Conservation (phyloP, 2,329 filamentous ascomycete species). For the Apiospora malaysiana region DNA sequence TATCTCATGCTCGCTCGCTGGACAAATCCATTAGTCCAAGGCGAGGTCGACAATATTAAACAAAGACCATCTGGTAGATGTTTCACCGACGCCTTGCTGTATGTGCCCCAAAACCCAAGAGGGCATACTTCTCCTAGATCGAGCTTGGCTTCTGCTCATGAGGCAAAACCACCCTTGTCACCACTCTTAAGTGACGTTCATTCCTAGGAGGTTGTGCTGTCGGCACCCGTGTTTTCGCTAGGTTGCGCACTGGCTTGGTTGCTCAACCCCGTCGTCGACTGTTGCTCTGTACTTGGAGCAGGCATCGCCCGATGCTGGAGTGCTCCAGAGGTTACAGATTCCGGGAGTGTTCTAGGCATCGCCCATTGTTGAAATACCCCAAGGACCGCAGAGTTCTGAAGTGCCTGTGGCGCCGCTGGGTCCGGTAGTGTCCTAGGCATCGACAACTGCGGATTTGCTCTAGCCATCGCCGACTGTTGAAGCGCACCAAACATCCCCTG, state of each 20-base stretch:
- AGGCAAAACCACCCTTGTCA: not conserved
- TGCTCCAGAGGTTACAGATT: too few species aligned
- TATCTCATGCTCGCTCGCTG: not conserved
- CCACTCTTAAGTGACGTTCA: not conserved
- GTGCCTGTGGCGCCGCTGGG: too few species aligned
- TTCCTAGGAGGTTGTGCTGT: not conserved
- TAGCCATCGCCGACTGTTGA: too few species aligned
- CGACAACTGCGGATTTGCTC: too few species aligned
- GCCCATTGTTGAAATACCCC: too few species aligned
- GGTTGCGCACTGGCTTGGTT: not conserved
- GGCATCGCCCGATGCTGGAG: too few species aligned
- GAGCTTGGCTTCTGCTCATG: not conserved
- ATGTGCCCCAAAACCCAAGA: not conserved
- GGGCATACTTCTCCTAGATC: not conserved
- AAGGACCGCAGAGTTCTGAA: too few species aligned
- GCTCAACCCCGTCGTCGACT: not conserved
- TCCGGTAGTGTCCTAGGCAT: too few species aligned
- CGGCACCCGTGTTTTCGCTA: not conserved
- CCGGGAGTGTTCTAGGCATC: too few species aligned
- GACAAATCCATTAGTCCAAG: not conserved
- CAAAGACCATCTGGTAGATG: not conserved
- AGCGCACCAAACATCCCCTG: too few species aligned
- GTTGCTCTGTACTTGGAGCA: not conserved
- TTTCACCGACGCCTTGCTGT: not conserved
- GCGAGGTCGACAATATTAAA: not conserved